Evolutionary conservation across 106 monocot genomes (phyloP).

Genomic region (Xerophyta viscosa): DNA sequence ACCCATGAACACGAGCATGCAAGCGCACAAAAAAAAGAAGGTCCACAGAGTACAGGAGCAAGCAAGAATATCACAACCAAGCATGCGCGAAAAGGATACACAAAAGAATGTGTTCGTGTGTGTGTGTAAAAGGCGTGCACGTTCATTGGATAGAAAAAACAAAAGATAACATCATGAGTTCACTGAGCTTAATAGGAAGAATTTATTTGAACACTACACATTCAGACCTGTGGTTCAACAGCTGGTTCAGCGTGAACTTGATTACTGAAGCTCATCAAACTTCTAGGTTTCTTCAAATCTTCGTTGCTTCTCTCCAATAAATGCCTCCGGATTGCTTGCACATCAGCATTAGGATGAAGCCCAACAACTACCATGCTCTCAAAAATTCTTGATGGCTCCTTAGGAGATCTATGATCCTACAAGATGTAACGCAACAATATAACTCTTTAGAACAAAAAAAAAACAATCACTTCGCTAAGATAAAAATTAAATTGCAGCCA

Average conservation of each 20-base stretch:
- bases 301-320: conserved; percentile 36
- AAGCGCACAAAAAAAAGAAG: too few species aligned
- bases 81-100: too few species aligned
- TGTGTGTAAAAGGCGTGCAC: too few species aligned
- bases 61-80: too few species aligned
- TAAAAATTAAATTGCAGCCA: neutral
- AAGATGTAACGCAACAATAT: neutral
- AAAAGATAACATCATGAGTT: too few species aligned
- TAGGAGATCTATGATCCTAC: conserved; percentile 65
- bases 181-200: too few species aligned
- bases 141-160: too few species aligned
- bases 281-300: conserved; percentile 40
- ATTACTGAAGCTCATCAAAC: conserved; percentile 37
- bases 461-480: neutral
- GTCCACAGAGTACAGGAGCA: too few species aligned
- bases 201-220: neutral
- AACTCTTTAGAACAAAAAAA: neutral
- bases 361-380: conserved; percentile 96
- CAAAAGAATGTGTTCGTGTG: too few species aligned
- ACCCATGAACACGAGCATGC: too few species aligned
- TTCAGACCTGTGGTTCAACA: conserved; percentile 82
- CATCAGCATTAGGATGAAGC: conserved; percentile 62
- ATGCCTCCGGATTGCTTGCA: conserved; percentile 50
- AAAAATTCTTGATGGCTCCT: conserved; percentile 73
- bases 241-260: conserved; percentile 50